Percentiles rank a stretch among this genome's conserved stretches.
phyloP scores from a whole-genome alignment of 2,329 filamentous ascomycete genomes.

The Phyllachora maydis region DNA sequence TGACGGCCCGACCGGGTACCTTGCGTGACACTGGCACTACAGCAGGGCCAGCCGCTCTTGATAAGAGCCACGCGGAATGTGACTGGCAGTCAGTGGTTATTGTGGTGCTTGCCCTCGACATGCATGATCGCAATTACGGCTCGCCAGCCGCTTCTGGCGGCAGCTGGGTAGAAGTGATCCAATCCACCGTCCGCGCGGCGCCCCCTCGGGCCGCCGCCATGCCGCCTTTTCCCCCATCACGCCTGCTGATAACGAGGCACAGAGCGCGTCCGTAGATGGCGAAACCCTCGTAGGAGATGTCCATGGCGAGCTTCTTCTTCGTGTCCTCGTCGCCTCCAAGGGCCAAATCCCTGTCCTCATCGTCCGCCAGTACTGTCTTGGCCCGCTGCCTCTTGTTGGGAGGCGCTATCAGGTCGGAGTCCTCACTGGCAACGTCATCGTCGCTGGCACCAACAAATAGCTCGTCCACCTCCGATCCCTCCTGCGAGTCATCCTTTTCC shows the following conservation, averaged over 20 bases:
- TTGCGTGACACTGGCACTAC: too few relatives aligned
- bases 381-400: constrained; percentile 23
- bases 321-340: constrained; percentile 36
- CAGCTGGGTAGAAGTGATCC: constrained; percentile 63
- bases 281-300: constrained; percentile 85
- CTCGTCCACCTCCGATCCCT: constrained; percentile 6
- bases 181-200: constrained; percentile 64
- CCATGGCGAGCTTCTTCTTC: constrained; percentile 83
- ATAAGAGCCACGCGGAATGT: too few relatives aligned
- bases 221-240: constrained; percentile 15
- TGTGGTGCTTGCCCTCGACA: too few relatives aligned
- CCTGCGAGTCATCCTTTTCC: constrained; percentile 4
- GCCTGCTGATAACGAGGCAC: constrained; percentile 70
- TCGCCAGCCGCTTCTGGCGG: constrained; percentile 17
- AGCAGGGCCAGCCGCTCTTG: too few relatives aligned
- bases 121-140: too few relatives aligned
- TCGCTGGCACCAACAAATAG: constrained; percentile 12
- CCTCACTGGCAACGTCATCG: constrained; percentile 10
- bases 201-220: constrained; percentile 16
- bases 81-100: too few relatives aligned
- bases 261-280: constrained; percentile 86
- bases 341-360: constrained; percentile 7
- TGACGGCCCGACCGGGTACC: too few relatives aligned
- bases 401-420: constrained; percentile 17
- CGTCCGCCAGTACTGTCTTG: constrained; percentile 13